phyloP scores from a whole-genome alignment of 768 basidiomycete genomes.

The Coprinellus aureogranulatus region DNA sequence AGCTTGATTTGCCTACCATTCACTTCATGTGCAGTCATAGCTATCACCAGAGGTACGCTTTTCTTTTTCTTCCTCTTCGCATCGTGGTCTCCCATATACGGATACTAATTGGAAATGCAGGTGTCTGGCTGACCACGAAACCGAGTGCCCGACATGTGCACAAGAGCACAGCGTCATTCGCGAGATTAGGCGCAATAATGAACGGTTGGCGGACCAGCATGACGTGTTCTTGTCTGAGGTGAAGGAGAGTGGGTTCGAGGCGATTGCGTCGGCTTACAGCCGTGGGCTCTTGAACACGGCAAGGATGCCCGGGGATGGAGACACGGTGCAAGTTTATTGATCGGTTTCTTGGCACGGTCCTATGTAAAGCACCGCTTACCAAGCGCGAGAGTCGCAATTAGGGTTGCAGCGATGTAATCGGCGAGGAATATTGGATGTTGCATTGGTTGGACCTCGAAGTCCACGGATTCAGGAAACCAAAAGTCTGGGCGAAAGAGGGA shows the following conservation, averaged over 20 bases:
- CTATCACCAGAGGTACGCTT: conserved; percentile 83
- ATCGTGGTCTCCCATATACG: neutral
- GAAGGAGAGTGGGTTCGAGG: conserved; percentile 67
- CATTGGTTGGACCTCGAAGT: neutral
- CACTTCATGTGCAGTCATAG: conserved; percentile 99
- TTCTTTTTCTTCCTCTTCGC: neutral
- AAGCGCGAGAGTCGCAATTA: neutral
- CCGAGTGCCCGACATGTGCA: conserved; percentile 85
- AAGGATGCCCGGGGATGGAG: no score
- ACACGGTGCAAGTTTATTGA: no score
- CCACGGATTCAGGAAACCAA: conserved; percentile 3
- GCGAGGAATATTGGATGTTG: neutral
- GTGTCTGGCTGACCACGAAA: conserved; percentile 85
- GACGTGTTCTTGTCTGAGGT: conserved; percentile 78
- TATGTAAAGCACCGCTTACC: neutral
- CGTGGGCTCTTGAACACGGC: conserved; percentile 54
- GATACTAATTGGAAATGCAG: conserved; percentile 35
- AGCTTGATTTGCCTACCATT: conserved; percentile 87
- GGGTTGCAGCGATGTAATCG: neutral
- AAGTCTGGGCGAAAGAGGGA: conserved; percentile 3
- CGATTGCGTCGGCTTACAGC: conserved; percentile 68
- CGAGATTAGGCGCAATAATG: conserved; percentile 86
- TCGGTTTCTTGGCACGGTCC: no score
- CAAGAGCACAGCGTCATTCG: conserved; percentile 84
- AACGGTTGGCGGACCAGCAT: conserved; percentile 77